These are phyloP conservation scores for Coemansia sp. DNA, from an alignment of 192 early-diverging fungal species.

Conservation along the genomic window DNA sequence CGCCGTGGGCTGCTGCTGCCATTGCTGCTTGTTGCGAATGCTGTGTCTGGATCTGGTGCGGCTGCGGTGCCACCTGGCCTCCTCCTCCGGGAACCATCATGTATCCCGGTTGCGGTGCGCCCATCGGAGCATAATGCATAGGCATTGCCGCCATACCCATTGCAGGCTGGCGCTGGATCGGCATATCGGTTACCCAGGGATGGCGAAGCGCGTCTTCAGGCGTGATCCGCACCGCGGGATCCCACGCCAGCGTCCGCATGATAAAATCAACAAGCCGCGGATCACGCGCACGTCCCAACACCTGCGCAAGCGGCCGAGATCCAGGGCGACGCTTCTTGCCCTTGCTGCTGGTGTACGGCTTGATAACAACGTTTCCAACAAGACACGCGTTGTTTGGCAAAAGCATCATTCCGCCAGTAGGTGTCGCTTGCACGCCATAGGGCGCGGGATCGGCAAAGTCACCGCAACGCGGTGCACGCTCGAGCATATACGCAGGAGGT, in stretches of 20 bases:
- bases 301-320: slow-evolving; percentile 72
- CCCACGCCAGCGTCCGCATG: slow-evolving; percentile 81
- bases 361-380: slow-evolving; percentile 38
- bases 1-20: slow-evolving; percentile 16
- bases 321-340: slow-evolving; percentile 83
- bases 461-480: slow-evolving; percentile 75
- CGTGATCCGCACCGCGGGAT: slow-evolving; percentile 83
- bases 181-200: slow-evolving; percentile 75
- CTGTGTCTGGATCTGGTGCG: slow-evolving; percentile 23
- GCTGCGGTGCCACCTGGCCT: slow-evolving; percentile 12
- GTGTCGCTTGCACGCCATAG: slow-evolving; percentile 23
- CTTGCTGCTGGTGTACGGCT: slow-evolving; percentile 74
- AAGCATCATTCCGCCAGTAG: slow-evolving; percentile 36
- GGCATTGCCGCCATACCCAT: slow-evolving; percentile 21
- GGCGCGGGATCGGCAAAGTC: slow-evolving; percentile 75
- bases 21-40: slow-evolving; percentile 17
- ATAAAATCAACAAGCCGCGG: slow-evolving; percentile 86
- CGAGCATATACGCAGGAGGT: slow-evolving; percentile 73
- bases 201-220: slow-evolving; percentile 85
- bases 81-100: slow-evolving; percentile 33
- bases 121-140: slow-evolving; percentile 18
- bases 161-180: slow-evolving; percentile 28
- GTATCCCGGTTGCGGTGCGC: slow-evolving; percentile 36
- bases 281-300: slow-evolving; percentile 73
- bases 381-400: slow-evolving; percentile 33